Evolutionary conservation across 257 asterid genomes (phyloP), one percentile per base, ranked within the genome.

Genomic region (Pogostemon cablin): DNA sequence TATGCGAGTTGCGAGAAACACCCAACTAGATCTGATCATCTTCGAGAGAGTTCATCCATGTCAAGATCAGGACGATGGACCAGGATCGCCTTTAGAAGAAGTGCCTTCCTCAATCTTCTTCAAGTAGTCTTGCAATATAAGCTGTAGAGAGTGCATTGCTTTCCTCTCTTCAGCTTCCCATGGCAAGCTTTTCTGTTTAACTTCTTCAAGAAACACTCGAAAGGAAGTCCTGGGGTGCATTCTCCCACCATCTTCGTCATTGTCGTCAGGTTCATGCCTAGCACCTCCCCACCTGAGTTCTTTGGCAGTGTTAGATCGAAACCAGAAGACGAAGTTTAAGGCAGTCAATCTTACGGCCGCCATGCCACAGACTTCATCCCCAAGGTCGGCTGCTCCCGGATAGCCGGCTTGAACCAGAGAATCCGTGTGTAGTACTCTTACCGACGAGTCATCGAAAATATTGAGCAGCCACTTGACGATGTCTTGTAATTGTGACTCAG

Each of bases 311-410:
- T 83, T 86, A 34, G 90, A 86, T 77, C 88, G 81, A 68, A 88
- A 88, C 95, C 95, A 88, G 44, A 84, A 82, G 11, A 86, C 69
- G 11, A 82, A 86, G 73, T 82, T 83, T 4, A 69, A 37, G 1
- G 84, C 62, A 17, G 79, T 49, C 72, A 88, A 72, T 79, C 81
- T 82, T 15, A 84, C 92, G 49, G 79, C 49, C 11, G 88, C 79
- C 86, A 88, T 81, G 34, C 92, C 95, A 53, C 87, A 86, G 72
- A 86, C 86, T 4, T 80, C 80, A 66, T 82, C 84, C 67, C 90
- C 95, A 4, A 86, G 77, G 6, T 67, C 62, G 60, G 49, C 35
- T 2, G 92, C 90, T 39, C 78, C 81, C 0, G 85, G 88, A 75
- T 81, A 88, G 54, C 88, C 88, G 59, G 84, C 84, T 9, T 81